A percentile compares a stretch with the other conserved stretches of the same genome.
These are phyloP conservation scores for Candida krabiensis DNA, from an alignment of 805 yeast genomes.

Conservation along the genomic window DNA sequence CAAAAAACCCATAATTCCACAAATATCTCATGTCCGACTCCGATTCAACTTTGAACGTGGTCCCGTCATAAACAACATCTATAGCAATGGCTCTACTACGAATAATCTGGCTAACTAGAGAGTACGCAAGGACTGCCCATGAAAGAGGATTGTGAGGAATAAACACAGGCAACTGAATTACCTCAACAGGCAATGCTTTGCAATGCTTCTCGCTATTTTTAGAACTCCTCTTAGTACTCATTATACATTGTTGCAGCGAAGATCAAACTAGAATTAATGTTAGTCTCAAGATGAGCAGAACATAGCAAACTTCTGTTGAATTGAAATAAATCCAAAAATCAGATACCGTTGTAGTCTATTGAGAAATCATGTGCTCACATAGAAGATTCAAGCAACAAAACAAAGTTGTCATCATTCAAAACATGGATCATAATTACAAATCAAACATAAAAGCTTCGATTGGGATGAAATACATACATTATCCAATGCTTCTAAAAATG, in stretches of 20 bases:
- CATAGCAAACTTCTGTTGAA: too few species aligned
- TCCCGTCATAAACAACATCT: constrained; percentile 11
- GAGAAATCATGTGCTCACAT: constrained; percentile 26
- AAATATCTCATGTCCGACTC: constrained; percentile 50
- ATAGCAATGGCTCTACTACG: constrained; percentile 1
- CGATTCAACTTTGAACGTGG: constrained; percentile 41
- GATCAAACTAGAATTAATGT: too few species aligned
- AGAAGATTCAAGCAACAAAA: constrained; percentile 24
- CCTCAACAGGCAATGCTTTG: constrained; percentile 42
- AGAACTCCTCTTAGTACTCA: constrained; percentile 9
- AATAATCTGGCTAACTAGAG: constrained; percentile 20
- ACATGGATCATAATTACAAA: not conserved
- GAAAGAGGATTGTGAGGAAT: constrained; percentile 48
- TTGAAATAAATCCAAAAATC: constrained; percentile 12
- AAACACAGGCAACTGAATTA: constrained; percentile 37
- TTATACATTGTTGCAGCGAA: constrained; percentile 1
- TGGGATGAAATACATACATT: too few species aligned
- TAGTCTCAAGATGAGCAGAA: too few species aligned
- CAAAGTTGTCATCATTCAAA: not conserved
- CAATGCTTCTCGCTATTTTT: constrained; percentile 9
- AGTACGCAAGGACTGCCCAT: constrained; percentile 38
- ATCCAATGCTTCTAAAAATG: too few species aligned
- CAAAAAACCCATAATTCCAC: constrained; percentile 90
- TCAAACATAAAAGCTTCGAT: too few species aligned
- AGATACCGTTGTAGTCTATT: constrained; percentile 42